Conservation (phyloP, 179 eudicot genomes). For the Patellifolia procumbens region DNA sequence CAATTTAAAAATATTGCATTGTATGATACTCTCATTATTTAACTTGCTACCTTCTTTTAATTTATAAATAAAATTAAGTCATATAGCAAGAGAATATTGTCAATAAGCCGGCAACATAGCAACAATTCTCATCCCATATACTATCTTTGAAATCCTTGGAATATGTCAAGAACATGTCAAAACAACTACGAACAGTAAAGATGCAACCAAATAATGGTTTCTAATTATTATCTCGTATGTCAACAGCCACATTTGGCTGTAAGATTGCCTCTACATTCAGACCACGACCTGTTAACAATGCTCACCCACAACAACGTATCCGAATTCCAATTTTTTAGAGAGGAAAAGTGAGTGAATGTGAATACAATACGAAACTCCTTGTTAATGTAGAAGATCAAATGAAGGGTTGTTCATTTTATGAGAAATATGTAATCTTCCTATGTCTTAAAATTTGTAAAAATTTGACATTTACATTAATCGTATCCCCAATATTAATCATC, state of each 20-base stretch:
- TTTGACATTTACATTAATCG: no score
- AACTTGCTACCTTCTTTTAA: no score
- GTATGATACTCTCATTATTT: no score
- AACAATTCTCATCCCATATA: slow-evolving; percentile 37
- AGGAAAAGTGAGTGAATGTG: slow-evolving; percentile 52
- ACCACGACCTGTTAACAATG: slow-evolving; percentile 52
- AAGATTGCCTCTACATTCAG: slow-evolving; percentile 58
- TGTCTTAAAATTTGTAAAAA: no score
- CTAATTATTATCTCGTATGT: slow-evolving; percentile 55
- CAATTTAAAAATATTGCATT: no score
- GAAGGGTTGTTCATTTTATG: slow-evolving; percentile 36
- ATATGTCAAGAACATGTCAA: slow-evolving; percentile 37
- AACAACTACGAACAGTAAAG: slow-evolving; percentile 30
- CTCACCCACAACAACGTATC: slow-evolving; percentile 43
- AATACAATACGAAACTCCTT: slow-evolving; percentile 48
- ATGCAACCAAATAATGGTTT: slow-evolving; percentile 39
- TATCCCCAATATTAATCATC: no score
- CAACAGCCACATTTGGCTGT: slow-evolving; percentile 57
- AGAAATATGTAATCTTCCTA: no score
- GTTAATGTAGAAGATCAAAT: slow-evolving; percentile 59
- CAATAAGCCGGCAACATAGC: slow-evolving; percentile 30
- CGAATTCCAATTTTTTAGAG: slow-evolving; percentile 49
- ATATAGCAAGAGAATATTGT: slow-evolving; percentile 37
- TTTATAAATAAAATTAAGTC: slow-evolving; percentile 29
- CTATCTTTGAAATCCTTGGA: slow-evolving; percentile 50